Base-by-base conservation (phyloP, 768 basidiomycete genomes). In the Crepidotus variabilis region DNA sequence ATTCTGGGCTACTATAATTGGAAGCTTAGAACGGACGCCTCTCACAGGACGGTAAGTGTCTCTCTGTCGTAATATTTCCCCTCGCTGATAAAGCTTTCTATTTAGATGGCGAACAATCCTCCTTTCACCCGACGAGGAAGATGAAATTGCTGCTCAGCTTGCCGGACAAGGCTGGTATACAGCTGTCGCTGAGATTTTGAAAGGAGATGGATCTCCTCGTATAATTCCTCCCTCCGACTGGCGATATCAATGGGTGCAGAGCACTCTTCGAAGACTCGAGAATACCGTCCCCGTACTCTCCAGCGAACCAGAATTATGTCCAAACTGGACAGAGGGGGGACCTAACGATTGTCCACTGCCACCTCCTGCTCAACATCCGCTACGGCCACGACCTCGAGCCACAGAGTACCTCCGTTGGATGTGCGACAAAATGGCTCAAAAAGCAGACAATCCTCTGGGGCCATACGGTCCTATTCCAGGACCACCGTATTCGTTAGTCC, bases 61-160 rank as follows among this genome's bases (percentile, higher is more conserved):
- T 35, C 36, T 47, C 23, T 16, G 48, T 13, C 43, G 20, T 7
- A 50, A 39, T 51, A 34, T 54, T 39, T 35, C 46, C 55, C 23
- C 23, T 59, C 43, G 54, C 51, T 47, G n/a, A 35, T 56, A 49
- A 57, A 36, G 23, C 14, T 23, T n/a, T 39, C 23, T 53, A n/a
- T 6, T 24, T 60, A 92, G 93, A 65, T 91, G 89, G 88, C 81
- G 94, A 52, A 70, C 94, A 62, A 95, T 97, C 58, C 76, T 95
- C 8, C 79, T 97, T 14, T 94, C 92, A 2, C 94, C 94, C 1
- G 90, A 93, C 61, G 94, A 97, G 71, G 94, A 98, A 67, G 92
- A 94, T 52, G 85, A 85, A 28, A 91, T 98, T 43, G 85, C 92
- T n/a, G 71, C 75, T 2, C 87, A 91, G 65, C 81, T 98, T 9